These are phyloP conservation scores for Carpinus viminea DNA, from an alignment of 306 rosid species.

Conservation along the genomic window DNA sequence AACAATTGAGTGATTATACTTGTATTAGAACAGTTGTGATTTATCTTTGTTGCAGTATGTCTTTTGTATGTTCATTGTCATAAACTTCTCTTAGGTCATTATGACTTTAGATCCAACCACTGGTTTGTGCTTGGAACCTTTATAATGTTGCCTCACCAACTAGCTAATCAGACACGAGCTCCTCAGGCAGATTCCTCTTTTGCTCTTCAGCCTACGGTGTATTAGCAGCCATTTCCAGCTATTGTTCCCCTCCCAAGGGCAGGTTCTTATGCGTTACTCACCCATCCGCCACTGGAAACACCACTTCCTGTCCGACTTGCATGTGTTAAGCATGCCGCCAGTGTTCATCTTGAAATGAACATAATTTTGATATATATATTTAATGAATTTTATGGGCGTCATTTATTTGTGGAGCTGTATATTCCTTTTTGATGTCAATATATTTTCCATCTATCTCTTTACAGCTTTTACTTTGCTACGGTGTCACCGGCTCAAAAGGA, in stretches of 20 bases:
- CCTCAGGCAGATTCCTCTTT: too few species aligned
- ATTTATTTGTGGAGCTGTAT: background rate
- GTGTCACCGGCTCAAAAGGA: slow-evolving; percentile 70
- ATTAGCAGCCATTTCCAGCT: too few species aligned
- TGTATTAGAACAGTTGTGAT: background rate
- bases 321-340: too few species aligned
- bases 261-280: too few species aligned
- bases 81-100: background rate
- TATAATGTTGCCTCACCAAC: background rate
- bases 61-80: background rate
- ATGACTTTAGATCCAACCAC: background rate
- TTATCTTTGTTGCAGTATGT: background rate
- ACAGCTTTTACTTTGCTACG: slow-evolving; percentile 78
- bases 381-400: background rate
- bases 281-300: too few species aligned
- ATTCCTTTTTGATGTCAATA: background rate
- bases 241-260: too few species aligned
- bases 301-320: too few species aligned
- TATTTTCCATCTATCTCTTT: slow-evolving; percentile 16
- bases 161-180: too few species aligned
- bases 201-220: too few species aligned
- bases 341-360: background rate
- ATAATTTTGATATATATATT: background rate
- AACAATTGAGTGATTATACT: background rate
- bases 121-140: background rate